Evolutionary conservation across 1,284 basidiomycete genomes (phyloP).

Genomic region (Mycena citricolor): DNA sequence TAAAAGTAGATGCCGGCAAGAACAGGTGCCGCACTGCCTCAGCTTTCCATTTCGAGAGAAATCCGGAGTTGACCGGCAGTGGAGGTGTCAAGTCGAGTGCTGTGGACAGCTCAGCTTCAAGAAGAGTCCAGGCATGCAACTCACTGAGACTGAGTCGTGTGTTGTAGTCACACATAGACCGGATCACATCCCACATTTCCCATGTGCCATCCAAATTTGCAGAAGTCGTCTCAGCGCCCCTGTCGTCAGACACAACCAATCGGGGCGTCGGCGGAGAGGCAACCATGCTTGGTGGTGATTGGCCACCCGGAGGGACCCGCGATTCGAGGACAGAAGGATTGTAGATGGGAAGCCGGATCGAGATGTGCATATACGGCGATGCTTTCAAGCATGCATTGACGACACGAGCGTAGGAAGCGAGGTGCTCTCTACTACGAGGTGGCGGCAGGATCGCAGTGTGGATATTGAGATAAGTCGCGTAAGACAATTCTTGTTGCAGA

Average conservation of each 20-base stretch:
- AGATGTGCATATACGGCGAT: conserved; percentile 72
- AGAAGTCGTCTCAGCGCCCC: conserved; percentile 25
- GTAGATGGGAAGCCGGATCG: conserved; percentile 84
- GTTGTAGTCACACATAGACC: conserved; percentile 87
- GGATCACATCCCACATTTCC: conserved; percentile 98
- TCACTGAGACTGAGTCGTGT: conserved; percentile 79
- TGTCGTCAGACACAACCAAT: conserved; percentile 35
- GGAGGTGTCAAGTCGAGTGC: conserved; percentile 90
- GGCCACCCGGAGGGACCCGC: conserved; percentile 21
- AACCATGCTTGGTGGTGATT: conserved; percentile 36
- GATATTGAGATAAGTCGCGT: conserved; percentile 90
- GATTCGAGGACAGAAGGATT: conserved; percentile 64
- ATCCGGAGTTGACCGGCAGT: conserved; percentile 72
- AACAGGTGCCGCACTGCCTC: conserved; percentile 89
- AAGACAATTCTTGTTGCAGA: conserved; percentile 89
- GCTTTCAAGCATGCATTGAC: conserved; percentile 77
- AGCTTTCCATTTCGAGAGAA: conserved; percentile 85
- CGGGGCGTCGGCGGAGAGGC: conserved; percentile 35
- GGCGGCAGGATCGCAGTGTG: conserved; percentile 87
- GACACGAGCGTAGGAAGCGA: conserved; percentile 91
- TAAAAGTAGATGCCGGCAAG: conserved; percentile 88
- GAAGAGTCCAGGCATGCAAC: conserved; percentile 31
- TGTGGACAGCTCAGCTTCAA: conserved; percentile 39
- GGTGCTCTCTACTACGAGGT: conserved; percentile 79
- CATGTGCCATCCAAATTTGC: conserved; percentile 74